Conservation (phyloP, 129 eudicot species). For the Lactuca saligna region DNA sequence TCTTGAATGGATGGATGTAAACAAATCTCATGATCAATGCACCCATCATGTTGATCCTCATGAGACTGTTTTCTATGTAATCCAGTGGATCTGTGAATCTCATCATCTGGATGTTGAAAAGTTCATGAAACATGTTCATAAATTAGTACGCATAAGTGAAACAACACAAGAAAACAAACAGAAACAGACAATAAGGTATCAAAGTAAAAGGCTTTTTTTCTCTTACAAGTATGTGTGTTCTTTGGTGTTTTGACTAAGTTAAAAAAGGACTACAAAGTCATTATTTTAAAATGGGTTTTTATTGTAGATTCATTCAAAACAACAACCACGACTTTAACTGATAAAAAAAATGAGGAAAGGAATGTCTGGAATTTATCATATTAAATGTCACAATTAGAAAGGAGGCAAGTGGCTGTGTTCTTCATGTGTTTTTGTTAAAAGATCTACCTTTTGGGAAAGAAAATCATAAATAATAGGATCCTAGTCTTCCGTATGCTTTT, state of each 20-base stretch:
- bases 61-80: slow-evolving; percentile 36
- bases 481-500: slow-evolving; percentile 2
- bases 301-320: slow-evolving; percentile 18
- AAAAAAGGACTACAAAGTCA: slow-evolving; percentile 2
- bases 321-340: slow-evolving; percentile 18
- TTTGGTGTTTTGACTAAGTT: slow-evolving; percentile 28
- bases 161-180: slow-evolving; percentile 29
- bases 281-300: slow-evolving; percentile 8
- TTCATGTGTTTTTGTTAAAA: slow-evolving; percentile 20
- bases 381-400: slow-evolving; percentile 26
- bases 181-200: slow-evolving; percentile 31
- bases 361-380: slow-evolving; percentile 18
- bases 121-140: slow-evolving; percentile 14
- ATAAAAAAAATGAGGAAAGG: slow-evolving; percentile 14
- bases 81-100: slow-evolving; percentile 30
- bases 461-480: slow-evolving; percentile 14
- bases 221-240: slow-evolving; percentile 22
- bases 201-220: slow-evolving; percentile 18
- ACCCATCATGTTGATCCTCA: slow-evolving; percentile 49
- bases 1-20: slow-evolving; percentile 30
- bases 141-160: slow-evolving; percentile 16
- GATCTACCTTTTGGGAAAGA: slow-evolving; percentile 10
- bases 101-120: slow-evolving; percentile 40
- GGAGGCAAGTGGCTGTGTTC: slow-evolving; percentile 9
- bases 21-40: slow-evolving; percentile 42